Percentiles rank a stretch among this genome's conserved stretches.
phyloP scores from a whole-genome alignment of 164 flowering plant species.

The Umbellularia californica region DNA sequence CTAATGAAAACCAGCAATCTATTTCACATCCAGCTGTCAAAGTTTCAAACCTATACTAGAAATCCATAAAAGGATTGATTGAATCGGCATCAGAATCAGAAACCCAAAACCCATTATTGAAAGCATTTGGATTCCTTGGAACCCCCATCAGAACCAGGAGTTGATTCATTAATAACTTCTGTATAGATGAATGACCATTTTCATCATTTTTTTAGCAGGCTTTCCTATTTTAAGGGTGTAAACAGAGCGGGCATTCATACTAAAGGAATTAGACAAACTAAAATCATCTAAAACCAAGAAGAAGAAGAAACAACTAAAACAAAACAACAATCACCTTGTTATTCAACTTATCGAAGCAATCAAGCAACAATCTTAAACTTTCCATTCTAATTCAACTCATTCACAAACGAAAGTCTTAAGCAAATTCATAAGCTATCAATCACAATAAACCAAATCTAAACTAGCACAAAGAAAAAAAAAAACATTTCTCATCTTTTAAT shows the following conservation, averaged over 20 bases:
- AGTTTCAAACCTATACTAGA: too few relatives aligned
- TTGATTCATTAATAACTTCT: background rate
- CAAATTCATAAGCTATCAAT: too few relatives aligned
- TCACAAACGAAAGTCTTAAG: too few relatives aligned
- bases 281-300: constrained; percentile 1
- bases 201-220: background rate
- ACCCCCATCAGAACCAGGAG: background rate
- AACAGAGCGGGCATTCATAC: background rate
- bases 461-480: too few relatives aligned
- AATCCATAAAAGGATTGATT: background rate
- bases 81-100: background rate
- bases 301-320: background rate
- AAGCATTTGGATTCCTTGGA: background rate
- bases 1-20: too few relatives aligned
- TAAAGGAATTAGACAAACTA: background rate
- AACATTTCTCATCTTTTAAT: too few relatives aligned
- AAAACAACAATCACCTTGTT: background rate
- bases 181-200: too few relatives aligned
- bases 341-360: too few relatives aligned
- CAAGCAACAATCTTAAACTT: too few relatives aligned
- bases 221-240: too few relatives aligned
- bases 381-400: too few relatives aligned
- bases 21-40: background rate
- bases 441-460: too few relatives aligned
- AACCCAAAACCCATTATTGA: background rate